Percentiles rank a stretch among this genome's conserved stretches.
These are phyloP conservation scores for Naganishia albida DNA, from an alignment of 1,284 basidiomycete genomes.

Conservation along the genomic window DNA sequence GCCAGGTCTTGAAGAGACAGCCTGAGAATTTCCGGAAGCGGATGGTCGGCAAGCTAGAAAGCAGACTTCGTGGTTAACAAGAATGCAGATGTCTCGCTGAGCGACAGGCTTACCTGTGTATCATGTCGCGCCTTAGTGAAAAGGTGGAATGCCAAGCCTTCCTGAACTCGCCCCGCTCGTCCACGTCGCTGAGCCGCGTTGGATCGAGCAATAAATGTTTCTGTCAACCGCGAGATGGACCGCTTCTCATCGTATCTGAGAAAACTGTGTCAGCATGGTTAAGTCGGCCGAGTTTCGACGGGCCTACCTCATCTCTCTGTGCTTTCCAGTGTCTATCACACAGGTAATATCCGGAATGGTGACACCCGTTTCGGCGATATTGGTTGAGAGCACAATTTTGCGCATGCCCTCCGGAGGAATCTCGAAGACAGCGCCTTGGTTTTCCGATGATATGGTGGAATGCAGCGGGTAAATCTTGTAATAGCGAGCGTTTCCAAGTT, in stretches of 20 bases:
- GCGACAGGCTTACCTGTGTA: conserved; percentile 53
- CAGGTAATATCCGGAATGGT: conserved; percentile 98
- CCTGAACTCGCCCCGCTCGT: conserved; percentile 86
- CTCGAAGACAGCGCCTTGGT: conserved; percentile 87
- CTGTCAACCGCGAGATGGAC: conserved; percentile 87
- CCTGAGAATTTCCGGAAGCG: conserved; percentile 93
- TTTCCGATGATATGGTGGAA: conserved; percentile 86
- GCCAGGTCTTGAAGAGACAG: conserved; percentile 92
- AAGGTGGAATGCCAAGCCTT: conserved; percentile 91
- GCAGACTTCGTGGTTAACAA: neutral
- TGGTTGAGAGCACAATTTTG: conserved; percentile 83
- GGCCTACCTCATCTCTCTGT: conserved; percentile 78
- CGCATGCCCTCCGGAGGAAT: conserved; percentile 74
- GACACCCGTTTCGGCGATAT: conserved; percentile 89
- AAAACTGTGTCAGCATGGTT: conserved; percentile 29
- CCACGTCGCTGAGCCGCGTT: conserved; percentile 92
- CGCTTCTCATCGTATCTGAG: conserved; percentile 93
- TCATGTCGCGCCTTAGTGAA: conserved; percentile 90
- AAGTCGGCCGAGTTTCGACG: neutral
- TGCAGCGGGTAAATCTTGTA: conserved; percentile 91
- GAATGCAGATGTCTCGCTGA: conserved; percentile 7
- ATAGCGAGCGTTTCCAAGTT: conserved; percentile 66
- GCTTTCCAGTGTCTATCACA: conserved; percentile 94
- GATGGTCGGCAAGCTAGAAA: conserved; percentile 79
- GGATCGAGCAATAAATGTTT: conserved; percentile 89